Base-by-base conservation (phyloP, 495 filamentous ascomycete genomes). In the Xylaria scruposa region DNA sequence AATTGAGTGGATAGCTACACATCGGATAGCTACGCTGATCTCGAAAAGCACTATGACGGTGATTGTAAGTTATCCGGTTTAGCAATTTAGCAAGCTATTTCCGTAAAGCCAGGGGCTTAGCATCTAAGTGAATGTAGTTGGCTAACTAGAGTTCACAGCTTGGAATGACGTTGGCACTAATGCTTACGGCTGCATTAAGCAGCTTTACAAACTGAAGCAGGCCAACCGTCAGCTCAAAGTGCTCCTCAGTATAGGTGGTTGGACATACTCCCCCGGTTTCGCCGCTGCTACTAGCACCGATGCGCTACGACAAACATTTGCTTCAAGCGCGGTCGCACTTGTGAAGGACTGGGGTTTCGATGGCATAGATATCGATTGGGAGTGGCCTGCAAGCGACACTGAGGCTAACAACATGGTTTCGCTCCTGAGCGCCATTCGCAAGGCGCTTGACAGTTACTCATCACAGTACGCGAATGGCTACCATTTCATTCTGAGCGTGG, bases 201-300 rank as follows among this genome's bases (percentile, higher is more conserved):
- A 98, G 80, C 87, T 98, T 6, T 94, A 88, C 81, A 85, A 95
- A 42, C 87, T 95, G 49, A 98, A 98, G 85, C 90, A 94, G 81
- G 78, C 87, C 69, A 89, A 98, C 81, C 89, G 94, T 53, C 88
- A 95, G 71, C 79, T 98, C n/a, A 97, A 98, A 81, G 86, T 93
- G 5, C 83, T 97, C 17, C 89, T 98, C 8, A 93, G 90, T 53
- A 95, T 98, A 73, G 95, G 95, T 67, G 96, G 95, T 29, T 97
- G 92, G 92, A 95, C 92, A 0, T 97, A 94, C 78, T 93, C 92
- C 3, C 76, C 87, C 76, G 93, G 93, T 79, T 97, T 98, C 76
- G 84, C 92, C 1, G 83, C 85, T 7, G 91, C 92, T 0, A 86
- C 91, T n/a, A 86, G 84, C 29, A 90, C 88, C 5, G 81, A 84